These are phyloP conservation scores for Lycium barbarum DNA, from an alignment of 257 asterid species.

Conservation along the genomic window DNA sequence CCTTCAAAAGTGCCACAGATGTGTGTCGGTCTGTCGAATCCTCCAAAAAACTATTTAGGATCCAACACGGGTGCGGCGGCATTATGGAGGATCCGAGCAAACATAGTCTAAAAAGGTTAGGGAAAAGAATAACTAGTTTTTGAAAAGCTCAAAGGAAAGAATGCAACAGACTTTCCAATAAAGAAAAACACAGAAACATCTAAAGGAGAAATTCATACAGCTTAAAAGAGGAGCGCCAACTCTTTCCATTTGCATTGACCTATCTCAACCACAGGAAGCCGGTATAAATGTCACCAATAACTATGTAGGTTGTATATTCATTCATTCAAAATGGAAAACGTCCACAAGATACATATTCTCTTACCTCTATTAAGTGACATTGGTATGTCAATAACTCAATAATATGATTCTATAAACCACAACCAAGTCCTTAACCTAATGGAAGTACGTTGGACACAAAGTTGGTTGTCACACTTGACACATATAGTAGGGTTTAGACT, in stretches of 20 bases:
- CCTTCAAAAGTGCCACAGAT: constrained; percentile 9
- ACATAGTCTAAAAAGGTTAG: background rate
- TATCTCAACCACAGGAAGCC: constrained; percentile 13
- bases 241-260: constrained; percentile 19
- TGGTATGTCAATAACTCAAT: background rate
- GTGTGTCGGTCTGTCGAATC: background rate
- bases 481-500: background rate
- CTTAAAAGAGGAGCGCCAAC: background rate
- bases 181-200: background rate
- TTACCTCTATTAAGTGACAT: background rate
- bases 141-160: constrained; percentile 19
- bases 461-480: constrained; percentile 16
- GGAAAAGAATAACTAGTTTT: background rate
- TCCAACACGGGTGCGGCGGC: background rate
- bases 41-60: background rate
- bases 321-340: background rate
- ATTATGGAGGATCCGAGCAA: background rate
- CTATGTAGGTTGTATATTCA: background rate
- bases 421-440: background rate
- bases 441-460: background rate
- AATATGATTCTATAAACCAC: background rate
- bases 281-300: background rate
- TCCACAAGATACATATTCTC: background rate
- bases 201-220: background rate
- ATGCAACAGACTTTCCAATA: background rate